Conservation (phyloP, 2,329 filamentous ascomycete genomes). For the Graphiopsis chlorocephala region DNA sequence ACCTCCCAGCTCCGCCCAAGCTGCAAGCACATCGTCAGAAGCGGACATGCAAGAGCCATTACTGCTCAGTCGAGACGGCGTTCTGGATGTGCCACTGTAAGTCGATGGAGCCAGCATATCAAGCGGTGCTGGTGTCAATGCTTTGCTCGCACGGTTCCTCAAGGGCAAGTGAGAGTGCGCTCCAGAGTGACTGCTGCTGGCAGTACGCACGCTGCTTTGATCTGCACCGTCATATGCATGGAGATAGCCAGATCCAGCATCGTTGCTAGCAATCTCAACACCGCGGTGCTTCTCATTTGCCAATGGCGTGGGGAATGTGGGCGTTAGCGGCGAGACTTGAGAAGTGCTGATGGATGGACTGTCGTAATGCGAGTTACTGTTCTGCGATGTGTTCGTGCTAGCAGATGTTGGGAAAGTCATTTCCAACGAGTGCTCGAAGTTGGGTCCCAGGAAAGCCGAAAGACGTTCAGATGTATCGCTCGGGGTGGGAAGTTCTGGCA, state of each 20-base stretch:
- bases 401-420: slow-evolving; percentile 8
- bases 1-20: slow-evolving; percentile 47
- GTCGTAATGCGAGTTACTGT: slow-evolving; percentile 12
- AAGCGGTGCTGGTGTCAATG: background rate
- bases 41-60: slow-evolving; percentile 37
- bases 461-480: slow-evolving; percentile 5
- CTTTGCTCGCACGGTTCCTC: background rate
- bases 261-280: slow-evolving; percentile 14
- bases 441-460: slow-evolving; percentile 6
- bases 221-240: slow-evolving; percentile 8
- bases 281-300: background rate
- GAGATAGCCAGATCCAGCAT: background rate
- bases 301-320: slow-evolving; percentile 18
- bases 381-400: slow-evolving; percentile 9
- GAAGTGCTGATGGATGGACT: slow-evolving; percentile 22
- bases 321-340: slow-evolving; percentile 27
- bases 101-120: background rate
- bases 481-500: slow-evolving; percentile 3
- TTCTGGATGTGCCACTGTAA: background rate
- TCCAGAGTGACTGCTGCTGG: background rate
- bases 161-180: background rate
- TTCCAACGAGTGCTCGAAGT: slow-evolving; percentile 10
- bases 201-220: slow-evolving; percentile 8
- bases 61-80: slow-evolving; percentile 18
- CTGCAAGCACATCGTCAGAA: slow-evolving; percentile 46